phyloP scores from a whole-genome alignment of 2,329 filamentous ascomycete species.

The Pestalotiopsis sp. region DNA sequence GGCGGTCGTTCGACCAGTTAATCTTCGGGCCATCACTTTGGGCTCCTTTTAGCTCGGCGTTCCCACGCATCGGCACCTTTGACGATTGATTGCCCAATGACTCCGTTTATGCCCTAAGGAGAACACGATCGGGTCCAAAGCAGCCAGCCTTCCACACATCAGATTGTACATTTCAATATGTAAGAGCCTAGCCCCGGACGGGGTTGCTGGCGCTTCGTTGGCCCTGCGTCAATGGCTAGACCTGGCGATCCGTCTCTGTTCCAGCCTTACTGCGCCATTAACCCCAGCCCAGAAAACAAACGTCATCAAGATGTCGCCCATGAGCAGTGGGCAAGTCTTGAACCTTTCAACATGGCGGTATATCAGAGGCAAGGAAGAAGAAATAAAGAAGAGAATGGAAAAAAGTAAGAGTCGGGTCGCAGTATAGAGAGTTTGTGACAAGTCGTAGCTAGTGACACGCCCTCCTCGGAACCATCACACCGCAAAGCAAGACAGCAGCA shows the following conservation, averaged over 20 bases:
- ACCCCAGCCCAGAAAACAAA: not conserved
- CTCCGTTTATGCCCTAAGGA: constrained; percentile 9
- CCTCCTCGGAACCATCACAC: not conserved
- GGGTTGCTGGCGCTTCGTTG: constrained; percentile 28
- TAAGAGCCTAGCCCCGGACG: not conserved
- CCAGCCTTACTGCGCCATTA: not conserved
- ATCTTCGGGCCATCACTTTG: constrained; percentile 29
- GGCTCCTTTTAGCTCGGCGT: constrained; percentile 28
- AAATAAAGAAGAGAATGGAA: not conserved
- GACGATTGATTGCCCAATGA: constrained; percentile 22
- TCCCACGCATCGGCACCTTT: constrained; percentile 16
- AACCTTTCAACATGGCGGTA: not conserved
- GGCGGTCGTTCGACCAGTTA: constrained; percentile 27
- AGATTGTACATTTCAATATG: not conserved
- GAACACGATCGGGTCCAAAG: not conserved
- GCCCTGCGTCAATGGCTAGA: constrained; percentile 35
- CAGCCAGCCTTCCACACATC: constrained; percentile 11
- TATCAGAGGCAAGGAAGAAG: not conserved
- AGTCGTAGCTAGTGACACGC: not conserved
- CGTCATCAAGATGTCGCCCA: constrained; percentile 16
- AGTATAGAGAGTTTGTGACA: too few relatives aligned
- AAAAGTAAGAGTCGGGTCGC: not conserved
- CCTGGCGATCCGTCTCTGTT: constrained; percentile 23
- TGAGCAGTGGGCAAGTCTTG: not conserved
- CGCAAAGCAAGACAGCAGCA: not conserved